A percentile compares a stretch with the other conserved stretches of the same genome.
These are phyloP conservation scores for Kodamaea restingae DNA, from an alignment of 805 yeast genomes.

Conservation along the genomic window DNA sequence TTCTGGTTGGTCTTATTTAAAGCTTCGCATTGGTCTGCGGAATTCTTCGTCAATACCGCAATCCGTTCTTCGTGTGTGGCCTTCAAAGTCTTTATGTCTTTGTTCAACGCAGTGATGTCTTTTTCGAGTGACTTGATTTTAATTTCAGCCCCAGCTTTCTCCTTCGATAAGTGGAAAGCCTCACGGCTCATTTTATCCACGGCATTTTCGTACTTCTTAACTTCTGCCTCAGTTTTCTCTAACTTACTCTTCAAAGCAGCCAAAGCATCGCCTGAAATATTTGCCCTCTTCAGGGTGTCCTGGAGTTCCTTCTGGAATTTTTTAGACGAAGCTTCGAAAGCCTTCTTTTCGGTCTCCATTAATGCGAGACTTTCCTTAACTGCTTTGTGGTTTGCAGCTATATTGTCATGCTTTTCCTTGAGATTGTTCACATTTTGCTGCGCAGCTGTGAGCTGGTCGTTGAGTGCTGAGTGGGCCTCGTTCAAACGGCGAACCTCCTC, in stretches of 20 bases:
- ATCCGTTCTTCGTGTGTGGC: constrained; percentile 19
- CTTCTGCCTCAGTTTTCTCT: constrained; percentile 35
- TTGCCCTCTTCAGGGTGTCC: constrained; percentile 24
- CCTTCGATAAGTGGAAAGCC: constrained; percentile 58
- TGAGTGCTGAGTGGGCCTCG: constrained; percentile 9
- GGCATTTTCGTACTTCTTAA: constrained; percentile 74
- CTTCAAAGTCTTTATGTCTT: constrained; percentile 32
- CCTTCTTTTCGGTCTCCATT: constrained; percentile 28
- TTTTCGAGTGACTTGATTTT: constrained; percentile 41
- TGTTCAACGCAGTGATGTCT: constrained; percentile 27
- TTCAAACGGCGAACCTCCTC: constrained; percentile 13
- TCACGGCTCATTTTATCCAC: constrained; percentile 89
- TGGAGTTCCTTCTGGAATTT: constrained; percentile 30
- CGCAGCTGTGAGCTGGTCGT: constrained; percentile 20
- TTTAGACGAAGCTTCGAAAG: constrained; percentile 26
- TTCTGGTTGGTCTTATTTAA: constrained; percentile 3
- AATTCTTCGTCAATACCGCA: constrained; percentile 19
- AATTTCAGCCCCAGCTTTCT: constrained; percentile 49
- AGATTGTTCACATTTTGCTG: constrained; percentile 26
- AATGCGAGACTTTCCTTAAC: constrained; percentile 19
- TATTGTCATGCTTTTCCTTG: constrained; percentile 17
- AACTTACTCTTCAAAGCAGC: constrained; percentile 31
- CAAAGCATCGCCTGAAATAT: constrained; percentile 20
- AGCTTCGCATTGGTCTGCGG: constrained; percentile 12
- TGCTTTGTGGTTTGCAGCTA: constrained; percentile 18